Percentiles rank a stretch among this genome's conserved stretches.
phyloP scores from a whole-genome alignment of 2,329 filamentous ascomycete genomes.

The Reticulascus tulasneorum region DNA sequence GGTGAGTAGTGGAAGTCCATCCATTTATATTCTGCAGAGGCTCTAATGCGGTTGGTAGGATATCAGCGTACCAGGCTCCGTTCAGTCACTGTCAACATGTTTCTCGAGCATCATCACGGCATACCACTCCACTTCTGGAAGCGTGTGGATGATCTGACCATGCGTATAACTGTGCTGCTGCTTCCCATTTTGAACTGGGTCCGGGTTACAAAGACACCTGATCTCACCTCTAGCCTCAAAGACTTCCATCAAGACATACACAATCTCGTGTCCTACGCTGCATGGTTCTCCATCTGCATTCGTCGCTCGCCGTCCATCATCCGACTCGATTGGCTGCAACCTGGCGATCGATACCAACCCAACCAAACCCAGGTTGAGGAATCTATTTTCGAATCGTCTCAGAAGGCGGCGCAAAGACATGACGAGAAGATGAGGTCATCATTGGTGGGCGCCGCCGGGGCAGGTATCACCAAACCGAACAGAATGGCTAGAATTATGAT shows the following conservation, averaged over 20 bases:
- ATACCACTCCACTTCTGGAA: conserved; percentile 24
- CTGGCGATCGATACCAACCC: conserved; percentile 21
- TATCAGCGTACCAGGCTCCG: conserved; percentile 23
- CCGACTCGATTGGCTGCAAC: conserved; percentile 21
- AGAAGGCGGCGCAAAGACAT: conserved; percentile 5
- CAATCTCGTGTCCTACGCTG: conserved; percentile 23
- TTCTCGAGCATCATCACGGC: conserved; percentile 16
- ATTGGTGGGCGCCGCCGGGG: too few relatives aligned
- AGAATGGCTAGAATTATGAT: conserved; percentile 26
- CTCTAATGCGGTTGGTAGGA: conserved; percentile 17
- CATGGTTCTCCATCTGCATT: conserved; percentile 24
- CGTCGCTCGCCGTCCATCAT: conserved; percentile 20
- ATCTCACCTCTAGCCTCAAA: background rate
- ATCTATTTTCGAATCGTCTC: conserved; percentile 14
- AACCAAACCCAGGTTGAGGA: conserved; percentile 18
- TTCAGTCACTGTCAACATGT: conserved; percentile 19
- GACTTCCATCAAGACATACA: conserved; percentile 23
- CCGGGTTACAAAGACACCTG: conserved; percentile 1
- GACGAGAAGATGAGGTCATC: background rate
- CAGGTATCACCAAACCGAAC: background rate
- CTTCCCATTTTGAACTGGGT: conserved; percentile 19
- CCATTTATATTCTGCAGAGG: background rate
- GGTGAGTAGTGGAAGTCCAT: conserved; percentile 16
- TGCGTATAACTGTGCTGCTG: conserved; percentile 18
- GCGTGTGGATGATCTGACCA: conserved; percentile 23